Evolutionary conservation across 257 asterid genomes (phyloP).

Genomic region (Agastache rugosa): DNA sequence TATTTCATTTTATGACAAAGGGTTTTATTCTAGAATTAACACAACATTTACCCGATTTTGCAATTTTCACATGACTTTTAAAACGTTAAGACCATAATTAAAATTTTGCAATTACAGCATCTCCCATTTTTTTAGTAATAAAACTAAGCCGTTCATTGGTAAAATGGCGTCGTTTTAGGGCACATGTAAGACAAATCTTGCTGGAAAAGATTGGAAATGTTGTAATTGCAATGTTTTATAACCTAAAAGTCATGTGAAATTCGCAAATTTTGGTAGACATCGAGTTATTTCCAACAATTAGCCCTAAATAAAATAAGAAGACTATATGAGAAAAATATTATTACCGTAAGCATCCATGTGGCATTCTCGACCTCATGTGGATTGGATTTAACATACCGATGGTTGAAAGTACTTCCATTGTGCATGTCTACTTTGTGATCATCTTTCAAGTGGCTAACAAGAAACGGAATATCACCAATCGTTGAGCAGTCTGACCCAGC

Average conservation of each 20-base stretch:
- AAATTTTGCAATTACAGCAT: neutral
- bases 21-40: neutral
- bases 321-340: neutral
- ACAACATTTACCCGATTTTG: neutral
- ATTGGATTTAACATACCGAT: slow-evolving; percentile 51
- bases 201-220: neutral
- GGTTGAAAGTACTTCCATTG: slow-evolving; percentile 51
- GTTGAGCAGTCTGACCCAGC: slow-evolving; percentile 53
- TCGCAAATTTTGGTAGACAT: no score
- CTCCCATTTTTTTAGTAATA: no score
- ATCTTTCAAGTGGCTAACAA: slow-evolving; percentile 50
- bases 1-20: neutral
- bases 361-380: slow-evolving; percentile 51
- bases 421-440: slow-evolving; percentile 57
- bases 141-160: no score
- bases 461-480: slow-evolving; percentile 49
- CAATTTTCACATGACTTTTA: no score
- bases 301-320: neutral
- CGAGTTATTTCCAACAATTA: neutral
- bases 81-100: no score
- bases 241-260: no score
- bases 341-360: slow-evolving; percentile 59
- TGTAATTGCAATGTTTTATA: neutral
- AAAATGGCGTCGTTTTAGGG: no score
- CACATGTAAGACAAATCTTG: no score